phyloP scores from a whole-genome alignment of 345 rosid species.

The Physaria fendleri region DNA sequence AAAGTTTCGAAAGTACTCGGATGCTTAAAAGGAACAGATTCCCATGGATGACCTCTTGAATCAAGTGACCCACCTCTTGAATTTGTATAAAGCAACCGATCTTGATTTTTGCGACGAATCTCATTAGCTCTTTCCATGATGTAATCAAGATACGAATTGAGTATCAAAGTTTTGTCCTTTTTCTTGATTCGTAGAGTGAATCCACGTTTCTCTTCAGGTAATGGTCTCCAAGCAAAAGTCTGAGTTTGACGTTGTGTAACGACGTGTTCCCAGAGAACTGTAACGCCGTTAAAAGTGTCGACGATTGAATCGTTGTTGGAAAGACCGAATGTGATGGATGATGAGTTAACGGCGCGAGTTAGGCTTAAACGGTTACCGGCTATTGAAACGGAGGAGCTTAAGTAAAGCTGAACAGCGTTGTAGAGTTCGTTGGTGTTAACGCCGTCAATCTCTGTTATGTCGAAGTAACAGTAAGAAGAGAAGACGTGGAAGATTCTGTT shows the following conservation, averaged over 20 bases:
- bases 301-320: slow-evolving; percentile 72
- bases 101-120: slow-evolving; percentile 63
- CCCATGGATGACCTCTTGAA: slow-evolving; percentile 95
- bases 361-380: slow-evolving; percentile 77
- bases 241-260: slow-evolving; percentile 77
- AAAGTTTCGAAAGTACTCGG: slow-evolving; percentile 88
- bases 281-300: slow-evolving; percentile 51
- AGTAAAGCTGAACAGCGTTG: slow-evolving; percentile 96
- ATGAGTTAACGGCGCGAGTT: slow-evolving; percentile 80
- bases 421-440: slow-evolving; percentile 98
- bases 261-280: slow-evolving; percentile 85
- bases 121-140: slow-evolving; percentile 79
- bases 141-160: slow-evolving; percentile 60
- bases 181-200: slow-evolving; percentile 74
- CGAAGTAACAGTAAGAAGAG: slow-evolving; percentile 73
- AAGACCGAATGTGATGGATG: slow-evolving; percentile 80
- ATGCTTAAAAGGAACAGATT: slow-evolving; percentile 89
- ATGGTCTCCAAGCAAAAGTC: slow-evolving; percentile 76
- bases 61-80: slow-evolving; percentile 85
- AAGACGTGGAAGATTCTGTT: slow-evolving; percentile 46
- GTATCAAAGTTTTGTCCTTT: slow-evolving; percentile 51
- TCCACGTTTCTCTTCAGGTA: slow-evolving; percentile 95
- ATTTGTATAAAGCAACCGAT: slow-evolving; percentile 70
- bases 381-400: slow-evolving; percentile 65
- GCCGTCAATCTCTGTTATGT: slow-evolving; percentile 91